Percentiles rank a stretch among this genome's conserved stretches.
These are phyloP conservation scores for Scutellaria galericulata DNA, from an alignment of 257 asterid genomes.

Conservation along the genomic window DNA sequence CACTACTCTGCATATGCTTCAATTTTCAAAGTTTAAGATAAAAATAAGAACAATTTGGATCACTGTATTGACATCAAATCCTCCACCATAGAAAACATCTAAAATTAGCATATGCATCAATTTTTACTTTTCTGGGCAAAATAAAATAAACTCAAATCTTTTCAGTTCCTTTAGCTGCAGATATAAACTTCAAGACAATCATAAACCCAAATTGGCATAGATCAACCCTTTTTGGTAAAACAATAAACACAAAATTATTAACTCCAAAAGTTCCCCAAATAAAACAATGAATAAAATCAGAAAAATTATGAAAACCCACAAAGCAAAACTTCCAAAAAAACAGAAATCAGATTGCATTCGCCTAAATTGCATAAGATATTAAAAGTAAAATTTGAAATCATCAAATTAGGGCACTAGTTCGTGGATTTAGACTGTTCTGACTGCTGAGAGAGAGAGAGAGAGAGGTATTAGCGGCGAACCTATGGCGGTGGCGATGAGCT, in stretches of 20 bases:
- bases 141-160: constrained; percentile 5
- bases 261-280: background rate
- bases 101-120: background rate
- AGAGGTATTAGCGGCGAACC: too few species aligned
- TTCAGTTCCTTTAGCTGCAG: background rate
- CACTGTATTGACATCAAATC: constrained; percentile 11
- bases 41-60: background rate
- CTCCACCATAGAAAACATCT: constrained; percentile 1
- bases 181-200: constrained; percentile 24
- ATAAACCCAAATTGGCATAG: constrained; percentile 6
- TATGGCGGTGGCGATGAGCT: too few species aligned
- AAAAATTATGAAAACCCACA: constrained; percentile 10
- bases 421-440: too few species aligned
- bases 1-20: background rate
- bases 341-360: too few species aligned
- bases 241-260: background rate
- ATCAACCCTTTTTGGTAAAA: constrained; percentile 1
- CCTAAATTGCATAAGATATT: too few species aligned
- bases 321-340: background rate
- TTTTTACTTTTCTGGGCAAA: background rate
- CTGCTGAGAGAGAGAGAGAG: too few species aligned
- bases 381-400: too few species aligned
- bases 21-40: constrained; percentile 6
- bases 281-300: background rate
- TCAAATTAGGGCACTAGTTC: too few species aligned